Base-by-base conservation (phyloP, 2,329 filamentous ascomycete genomes). In the Bisporella sp. region DNA sequence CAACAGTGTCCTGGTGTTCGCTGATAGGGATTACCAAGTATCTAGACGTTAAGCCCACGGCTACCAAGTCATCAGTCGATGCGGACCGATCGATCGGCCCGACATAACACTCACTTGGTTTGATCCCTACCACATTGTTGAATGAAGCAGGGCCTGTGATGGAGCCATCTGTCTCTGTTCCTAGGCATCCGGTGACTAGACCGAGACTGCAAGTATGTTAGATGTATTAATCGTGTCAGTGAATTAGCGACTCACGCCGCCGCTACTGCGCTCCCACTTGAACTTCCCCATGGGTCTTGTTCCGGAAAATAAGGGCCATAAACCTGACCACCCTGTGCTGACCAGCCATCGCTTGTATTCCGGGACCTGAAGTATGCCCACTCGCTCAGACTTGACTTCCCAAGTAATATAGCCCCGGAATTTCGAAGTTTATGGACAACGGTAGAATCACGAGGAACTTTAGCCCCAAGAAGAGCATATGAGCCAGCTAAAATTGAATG, bases 331-430 rank as follows among this genome's bases (percentile, higher is more conserved):
- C 80, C 81, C 46, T 78, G 71, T 0, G 81, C 75, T 43, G 75
- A 79, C 82, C 82, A 87, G 4, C 83, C 84, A 49, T 79, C 78
- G 13, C 68, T 74, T 3, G 70, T 70, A 57, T 81, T 83, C 12
- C 61, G 59, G 3, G 75, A 78, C 5, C 83, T 70, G 48, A 69
- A 80, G 56, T 82, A 81, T 2, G 74, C 74, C 13, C 78, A 68
- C 55, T 78, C 74, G 52, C 77, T 75, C 21, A 79, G 63, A 53
- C 70, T 72, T 13, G 68, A 32, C 32, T 55, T 59, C 33, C 48
- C 54, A 9, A 59, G 40, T 11, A 59, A 49, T 12, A 59, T 56
- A 4, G 47, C 55, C 2, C 54, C 57, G 5, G 52, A 47, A 11
- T 41, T 48, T 46, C 50, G 46, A 13, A 59, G 37, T 45, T 49